Evolutionary conservation across 2,329 filamentous ascomycete genomes (phyloP), one percentile per base, ranked within the genome.

Genomic region (Cladosporium sp.): DNA sequence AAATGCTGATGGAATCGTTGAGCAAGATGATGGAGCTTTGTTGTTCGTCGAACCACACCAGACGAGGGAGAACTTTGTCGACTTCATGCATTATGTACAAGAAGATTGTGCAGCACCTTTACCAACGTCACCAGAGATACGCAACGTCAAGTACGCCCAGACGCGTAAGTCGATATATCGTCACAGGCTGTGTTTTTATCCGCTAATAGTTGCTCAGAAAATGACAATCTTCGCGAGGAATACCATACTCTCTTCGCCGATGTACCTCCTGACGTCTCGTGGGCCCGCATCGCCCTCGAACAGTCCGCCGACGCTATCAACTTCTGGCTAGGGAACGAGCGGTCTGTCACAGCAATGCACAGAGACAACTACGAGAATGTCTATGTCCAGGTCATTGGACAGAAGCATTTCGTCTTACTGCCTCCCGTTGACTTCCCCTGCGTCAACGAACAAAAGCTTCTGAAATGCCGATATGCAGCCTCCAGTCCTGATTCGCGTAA

Each of bases 291-390:
- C 60, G 89, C 89, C 0, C 81, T 93, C 0, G 75, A 81, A 42
- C 76, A 81, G 37, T 77, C 80, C 49, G 87, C 89, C 0, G 90
- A 94, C 61, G 90, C 90, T 13, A 82, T 91, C 60, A 94, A 94
- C 68, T 79, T 94, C 66, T 93, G 90, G 90, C 84, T 94, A 50
- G 90, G 90, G 55, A 89, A 90, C 73, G 83, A 83, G 1, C 78
- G 77, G 36, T 89, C 85, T 24, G 78, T 82, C 1, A 92, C 89
- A 0, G 86, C 87, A 0, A 71, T 92, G 55, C 90, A 94, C 74
- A 89, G 88, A 66, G 90, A 94, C 73, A 89, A 89, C 66, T 93
- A 92, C 71, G 89, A 94, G 71, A 94, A 94, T 69, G 80, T 94
- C 0, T 94, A 92, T 70, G 87, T 90, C 1, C 89, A 93, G 66